phyloP scores from a whole-genome alignment of 1,139 yeast genomes.

The Scheffersomyces illinoinensis region DNA sequence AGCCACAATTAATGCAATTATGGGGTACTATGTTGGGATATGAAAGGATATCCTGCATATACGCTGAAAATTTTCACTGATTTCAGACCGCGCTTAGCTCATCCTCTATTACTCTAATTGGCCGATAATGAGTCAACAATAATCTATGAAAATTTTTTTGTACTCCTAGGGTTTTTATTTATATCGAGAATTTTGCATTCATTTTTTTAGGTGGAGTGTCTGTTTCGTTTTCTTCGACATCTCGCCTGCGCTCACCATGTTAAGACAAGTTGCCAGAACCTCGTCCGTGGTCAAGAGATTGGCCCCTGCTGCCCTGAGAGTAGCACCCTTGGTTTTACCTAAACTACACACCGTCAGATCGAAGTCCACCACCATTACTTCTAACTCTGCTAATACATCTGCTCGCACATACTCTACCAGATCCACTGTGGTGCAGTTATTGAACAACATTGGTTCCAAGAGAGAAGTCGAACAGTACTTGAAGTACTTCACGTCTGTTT shows the following conservation, averaged over 20 bases:
- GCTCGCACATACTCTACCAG: slow-evolving; percentile 57
- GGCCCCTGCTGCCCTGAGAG: neutral
- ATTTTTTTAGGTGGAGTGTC: neutral
- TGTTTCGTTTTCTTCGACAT: slow-evolving; percentile 4
- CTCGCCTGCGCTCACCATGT: slow-evolving; percentile 8
- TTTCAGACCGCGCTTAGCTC: slow-evolving; percentile 44
- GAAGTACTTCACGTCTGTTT: slow-evolving; percentile 93
- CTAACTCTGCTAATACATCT: slow-evolving; percentile 1
- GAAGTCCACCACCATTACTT: neutral
- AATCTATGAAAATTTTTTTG: neutral
- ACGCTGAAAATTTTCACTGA: slow-evolving; percentile 19
- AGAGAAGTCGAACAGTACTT: slow-evolving; percentile 97
- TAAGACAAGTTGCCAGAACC: slow-evolving; percentile 13
- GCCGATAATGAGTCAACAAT: slow-evolving; percentile 27
- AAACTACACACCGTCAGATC: neutral
- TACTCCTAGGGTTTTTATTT: neutral
- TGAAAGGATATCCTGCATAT: neutral
- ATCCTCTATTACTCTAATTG: slow-evolving; percentile 31
- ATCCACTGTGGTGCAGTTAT: slow-evolving; percentile 90
- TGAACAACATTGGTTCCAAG: slow-evolving; percentile 95
- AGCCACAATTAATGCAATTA: neutral
- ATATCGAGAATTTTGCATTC: neutral
- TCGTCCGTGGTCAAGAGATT: slow-evolving; percentile 8
- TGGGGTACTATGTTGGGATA: neutral
- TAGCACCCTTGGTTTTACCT: neutral